Evolutionary conservation across 2,329 filamentous ascomycete genomes (phyloP).

Genomic region (Colletotrichum sp.): DNA sequence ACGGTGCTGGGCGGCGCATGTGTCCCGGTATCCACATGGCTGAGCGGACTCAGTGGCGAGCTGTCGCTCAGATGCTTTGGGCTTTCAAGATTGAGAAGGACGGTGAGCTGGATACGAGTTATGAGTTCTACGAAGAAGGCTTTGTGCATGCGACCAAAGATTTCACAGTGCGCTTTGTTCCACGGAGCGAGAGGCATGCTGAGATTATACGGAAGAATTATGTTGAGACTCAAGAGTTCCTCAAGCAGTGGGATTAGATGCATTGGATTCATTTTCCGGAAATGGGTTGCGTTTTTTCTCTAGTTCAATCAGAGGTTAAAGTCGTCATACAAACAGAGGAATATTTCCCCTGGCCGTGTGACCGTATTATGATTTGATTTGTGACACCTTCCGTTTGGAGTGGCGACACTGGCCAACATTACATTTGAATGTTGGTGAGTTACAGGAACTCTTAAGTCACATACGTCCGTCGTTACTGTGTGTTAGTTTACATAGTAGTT

Average conservation of each 20-base stretch:
- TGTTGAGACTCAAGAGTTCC: not conserved
- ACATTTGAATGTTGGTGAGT: not conserved
- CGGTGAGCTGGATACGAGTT: not conserved
- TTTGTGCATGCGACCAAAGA: not conserved
- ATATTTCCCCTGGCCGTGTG: not conserved
- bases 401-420: not conserved
- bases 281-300: not conserved
- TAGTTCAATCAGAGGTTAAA: too few species aligned
- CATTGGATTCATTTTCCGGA: not conserved
- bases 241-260: not conserved
- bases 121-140: not conserved
- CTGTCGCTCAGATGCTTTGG: constrained; percentile 48
- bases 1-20: constrained; percentile 50
- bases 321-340: too few species aligned
- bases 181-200: not conserved
- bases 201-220: not conserved
- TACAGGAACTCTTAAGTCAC: too few species aligned
- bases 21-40: constrained; percentile 55
- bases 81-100: constrained; percentile 35
- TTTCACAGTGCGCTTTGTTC: constrained; percentile 1
- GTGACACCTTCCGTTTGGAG: not conserved
- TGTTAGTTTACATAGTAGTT: not conserved
- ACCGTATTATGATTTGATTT: not conserved
- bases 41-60: constrained; percentile 45
- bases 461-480: not conserved